These are phyloP conservation scores for Phanerochaete sordida DNA, from an alignment of 768 basidiomycete genomes.

Conservation along the genomic window DNA sequence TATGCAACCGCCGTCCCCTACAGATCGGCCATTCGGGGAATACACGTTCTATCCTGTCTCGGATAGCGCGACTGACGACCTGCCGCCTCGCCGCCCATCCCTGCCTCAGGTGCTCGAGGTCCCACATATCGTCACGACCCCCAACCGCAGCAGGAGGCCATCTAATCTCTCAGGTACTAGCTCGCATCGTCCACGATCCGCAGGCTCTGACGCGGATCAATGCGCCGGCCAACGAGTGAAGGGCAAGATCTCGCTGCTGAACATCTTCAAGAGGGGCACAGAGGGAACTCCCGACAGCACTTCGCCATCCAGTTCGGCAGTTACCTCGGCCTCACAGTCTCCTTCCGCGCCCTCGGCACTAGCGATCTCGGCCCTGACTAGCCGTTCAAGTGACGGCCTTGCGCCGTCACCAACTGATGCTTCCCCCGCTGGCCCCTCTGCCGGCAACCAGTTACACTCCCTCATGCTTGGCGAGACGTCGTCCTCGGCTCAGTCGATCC, in stretches of 20 bases:
- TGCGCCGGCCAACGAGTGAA: slow-evolving; percentile 42
- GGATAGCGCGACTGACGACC: slow-evolving; percentile 26
- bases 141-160: slow-evolving; percentile 9
- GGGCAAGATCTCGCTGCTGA: slow-evolving; percentile 72
- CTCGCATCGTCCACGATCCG: slow-evolving; percentile 63
- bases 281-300: slow-evolving; percentile 27
- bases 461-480: slow-evolving; percentile 17
- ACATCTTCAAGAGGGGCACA: slow-evolving; percentile 63
- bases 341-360: slow-evolving; percentile 16
- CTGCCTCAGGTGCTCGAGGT: slow-evolving; percentile 49
- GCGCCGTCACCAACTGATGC: neutral
- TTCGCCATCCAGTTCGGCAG: slow-evolving; percentile 17
- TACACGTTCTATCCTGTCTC: slow-evolving; percentile 40
- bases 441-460: slow-evolving; percentile 14
- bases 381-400: slow-evolving; percentile 11
- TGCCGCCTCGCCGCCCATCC: slow-evolving; percentile 55
- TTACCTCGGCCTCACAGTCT: slow-evolving; percentile 19
- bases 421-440: neutral
- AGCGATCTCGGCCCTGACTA: slow-evolving; percentile 9
- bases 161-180: slow-evolving; percentile 22
- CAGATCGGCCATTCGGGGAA: slow-evolving; percentile 38
- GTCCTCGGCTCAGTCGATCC: slow-evolving; percentile 1
- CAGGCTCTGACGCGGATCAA: slow-evolving; percentile 61
- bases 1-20: slow-evolving; percentile 32
- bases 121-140: slow-evolving; percentile 18